Conservation (phyloP, 2,329 filamentous ascomycete genomes). For the Dothideomycetidae sp. region DNA sequence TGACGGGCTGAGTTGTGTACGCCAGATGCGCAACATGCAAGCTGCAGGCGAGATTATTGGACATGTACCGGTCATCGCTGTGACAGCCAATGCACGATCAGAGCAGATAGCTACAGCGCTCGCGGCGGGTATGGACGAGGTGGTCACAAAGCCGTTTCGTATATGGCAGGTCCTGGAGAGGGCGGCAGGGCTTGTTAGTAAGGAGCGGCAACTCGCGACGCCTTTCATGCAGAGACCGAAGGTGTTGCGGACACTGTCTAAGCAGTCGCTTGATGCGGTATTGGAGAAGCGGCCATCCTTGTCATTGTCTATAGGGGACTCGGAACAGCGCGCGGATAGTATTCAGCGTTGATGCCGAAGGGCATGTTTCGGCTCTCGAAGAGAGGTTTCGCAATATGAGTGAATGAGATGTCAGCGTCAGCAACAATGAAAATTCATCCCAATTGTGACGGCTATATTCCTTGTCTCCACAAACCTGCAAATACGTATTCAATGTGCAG, state of each 20-base stretch:
- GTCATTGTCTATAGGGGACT: no score
- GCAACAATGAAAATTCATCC: no score
- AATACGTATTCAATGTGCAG: no score
- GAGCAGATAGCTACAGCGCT: constrained; percentile 17
- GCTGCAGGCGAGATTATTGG: constrained; percentile 8
- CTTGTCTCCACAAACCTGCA: no score
- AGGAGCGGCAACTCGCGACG: neutral
- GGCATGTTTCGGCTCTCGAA: no score
- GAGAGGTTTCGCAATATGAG: no score
- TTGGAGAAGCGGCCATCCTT: no score
- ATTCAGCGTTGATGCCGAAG: no score
- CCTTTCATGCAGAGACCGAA: neutral
- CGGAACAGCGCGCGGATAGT: no score
- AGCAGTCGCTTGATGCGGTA: neutral
- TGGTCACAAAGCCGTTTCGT: constrained; percentile 9
- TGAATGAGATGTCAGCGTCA: no score
- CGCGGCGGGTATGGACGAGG: constrained; percentile 17
- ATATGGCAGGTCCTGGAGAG: constrained; percentile 7
- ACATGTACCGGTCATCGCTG: constrained; percentile 18
- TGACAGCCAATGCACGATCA: constrained; percentile 19
- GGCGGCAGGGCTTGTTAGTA: constrained; percentile 4
- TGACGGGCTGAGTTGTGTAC: constrained; percentile 17
- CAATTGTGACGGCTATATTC: no score
- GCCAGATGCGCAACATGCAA: constrained; percentile 17
- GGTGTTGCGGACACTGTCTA: neutral